Percentiles rank a stretch among this genome's conserved stretches.
Evolutionary conservation across 2,329 filamentous ascomycete species (phyloP).

Genomic region (Pyricularia grisea): DNA sequence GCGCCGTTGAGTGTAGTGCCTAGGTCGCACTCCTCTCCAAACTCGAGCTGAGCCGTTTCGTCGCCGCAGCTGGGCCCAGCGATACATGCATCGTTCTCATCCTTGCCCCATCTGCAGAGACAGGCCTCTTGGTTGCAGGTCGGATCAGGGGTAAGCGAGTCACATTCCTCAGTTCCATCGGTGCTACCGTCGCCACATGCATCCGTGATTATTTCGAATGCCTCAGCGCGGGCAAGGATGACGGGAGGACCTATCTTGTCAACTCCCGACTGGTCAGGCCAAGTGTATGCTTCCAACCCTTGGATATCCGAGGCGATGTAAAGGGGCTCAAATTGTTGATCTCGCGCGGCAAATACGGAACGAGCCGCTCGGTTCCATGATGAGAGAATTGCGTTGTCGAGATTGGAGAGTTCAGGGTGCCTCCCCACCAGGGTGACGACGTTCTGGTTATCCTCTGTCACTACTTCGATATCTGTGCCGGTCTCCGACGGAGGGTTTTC

Average conservation of each 20-base stretch:
- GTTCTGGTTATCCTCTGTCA: not conserved
- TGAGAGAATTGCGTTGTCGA: not conserved
- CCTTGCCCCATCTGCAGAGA: not conserved
- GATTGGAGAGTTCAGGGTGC: not conserved
- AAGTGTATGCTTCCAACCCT: not conserved
- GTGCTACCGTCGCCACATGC: not conserved
- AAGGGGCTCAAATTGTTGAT: not conserved
- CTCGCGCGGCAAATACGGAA: not conserved
- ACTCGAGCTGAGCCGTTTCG: slow-evolving; percentile 19
- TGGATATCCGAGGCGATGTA: not conserved
- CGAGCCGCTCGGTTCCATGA: not conserved
- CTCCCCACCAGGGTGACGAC: not conserved
- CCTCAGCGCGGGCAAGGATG: not conserved
- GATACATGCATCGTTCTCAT: not conserved
- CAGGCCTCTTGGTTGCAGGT: not conserved
- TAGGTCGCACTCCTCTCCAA: slow-evolving; percentile 31
- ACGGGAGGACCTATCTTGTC: not conserved
- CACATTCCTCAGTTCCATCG: not conserved
- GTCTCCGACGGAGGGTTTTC: not conserved
- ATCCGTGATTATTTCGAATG: not conserved
- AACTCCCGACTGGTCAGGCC: not conserved
- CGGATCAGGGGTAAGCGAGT: not conserved
- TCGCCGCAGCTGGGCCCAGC: slow-evolving; percentile 24
- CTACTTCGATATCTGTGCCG: not conserved
- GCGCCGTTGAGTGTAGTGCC: slow-evolving; percentile 21